These are phyloP conservation scores for Mucor lusitanicus DNA, from an alignment of 371 early-diverging fungal species.

Conservation along the genomic window DNA sequence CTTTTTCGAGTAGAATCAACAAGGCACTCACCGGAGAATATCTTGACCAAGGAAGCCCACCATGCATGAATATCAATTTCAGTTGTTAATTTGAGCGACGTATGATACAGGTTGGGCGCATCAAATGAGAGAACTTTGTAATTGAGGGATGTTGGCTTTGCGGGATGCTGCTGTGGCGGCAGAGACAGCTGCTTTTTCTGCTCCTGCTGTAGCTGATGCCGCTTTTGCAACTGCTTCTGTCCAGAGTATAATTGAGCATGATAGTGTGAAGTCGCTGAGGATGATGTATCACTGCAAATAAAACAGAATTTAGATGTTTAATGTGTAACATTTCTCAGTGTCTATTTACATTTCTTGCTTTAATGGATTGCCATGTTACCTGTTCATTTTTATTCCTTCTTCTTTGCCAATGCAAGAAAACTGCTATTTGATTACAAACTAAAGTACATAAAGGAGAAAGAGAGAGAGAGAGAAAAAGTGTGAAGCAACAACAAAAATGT, in stretches of 20 bases:
- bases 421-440: neutral
- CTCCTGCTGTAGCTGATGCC: conserved; percentile 31
- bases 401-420: neutral
- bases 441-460: conserved; percentile 1
- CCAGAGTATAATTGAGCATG: conserved; percentile 51
- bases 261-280: conserved; percentile 45
- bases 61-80: conserved; percentile 49
- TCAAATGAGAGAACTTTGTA: conserved; percentile 38
- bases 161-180: conserved; percentile 8
- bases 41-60: conserved; percentile 46
- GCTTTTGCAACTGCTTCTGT: conserved; percentile 39
- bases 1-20: neutral
- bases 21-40: conserved; percentile 34
- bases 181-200: conserved; percentile 20
- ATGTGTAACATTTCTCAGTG: neutral
- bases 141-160: conserved; percentile 24
- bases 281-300: conserved; percentile 5
- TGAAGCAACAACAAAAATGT: neutral
- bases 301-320: neutral
- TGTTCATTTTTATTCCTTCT: neutral
- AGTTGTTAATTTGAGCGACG: conserved; percentile 41
- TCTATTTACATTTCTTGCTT: neutral
- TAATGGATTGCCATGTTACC: neutral
- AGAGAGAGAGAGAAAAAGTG: neutral
- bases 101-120: conserved; percentile 51